Conservation (phyloP, 176 grass and related monocot genomes). For the Eleusine coracana region DNA sequence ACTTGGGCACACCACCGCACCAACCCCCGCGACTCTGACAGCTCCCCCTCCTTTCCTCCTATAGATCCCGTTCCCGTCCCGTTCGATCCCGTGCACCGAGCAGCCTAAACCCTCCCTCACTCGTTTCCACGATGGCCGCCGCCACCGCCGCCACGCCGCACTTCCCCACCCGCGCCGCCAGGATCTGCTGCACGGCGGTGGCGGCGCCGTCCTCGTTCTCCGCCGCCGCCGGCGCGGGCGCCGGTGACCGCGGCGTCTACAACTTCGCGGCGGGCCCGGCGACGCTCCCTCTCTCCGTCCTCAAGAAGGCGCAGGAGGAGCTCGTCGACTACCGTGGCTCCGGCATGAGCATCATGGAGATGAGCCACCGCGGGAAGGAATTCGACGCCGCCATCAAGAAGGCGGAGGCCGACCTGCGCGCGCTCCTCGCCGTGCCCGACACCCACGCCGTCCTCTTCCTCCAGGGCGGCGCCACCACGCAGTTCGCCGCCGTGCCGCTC, state of each 20-base stretch:
- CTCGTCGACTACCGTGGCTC: constrained; percentile 92
- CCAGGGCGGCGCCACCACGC: constrained; percentile 92
- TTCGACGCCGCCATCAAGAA: constrained; percentile 92
- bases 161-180: constrained; percentile 30
- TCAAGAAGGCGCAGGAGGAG: constrained; percentile 79
- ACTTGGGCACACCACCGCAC: not conserved
- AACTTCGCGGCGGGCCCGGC: constrained; percentile 94
- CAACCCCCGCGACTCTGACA: constrained; percentile 39
- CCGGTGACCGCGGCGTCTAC: constrained; percentile 59
- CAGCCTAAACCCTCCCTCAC: constrained; percentile 20
- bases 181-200: constrained; percentile 71
- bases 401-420: constrained; percentile 83
- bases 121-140: constrained; percentile 29
- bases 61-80: constrained; percentile 14
- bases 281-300: constrained; percentile 72
- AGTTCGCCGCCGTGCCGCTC: constrained; percentile 85
- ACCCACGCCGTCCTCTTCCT: constrained; percentile 88
- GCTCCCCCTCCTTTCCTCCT: not conserved
- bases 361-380: constrained; percentile 98
- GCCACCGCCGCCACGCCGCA: constrained; percentile 48
- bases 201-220: constrained; percentile 32
- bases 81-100: constrained; percentile 15
- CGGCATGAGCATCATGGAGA: constrained; percentile 99
- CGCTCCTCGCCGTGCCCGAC: constrained; percentile 74
- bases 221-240: not conserved